Conservation (phyloP, 441 rosid species). For the Breynia disticha region DNA sequence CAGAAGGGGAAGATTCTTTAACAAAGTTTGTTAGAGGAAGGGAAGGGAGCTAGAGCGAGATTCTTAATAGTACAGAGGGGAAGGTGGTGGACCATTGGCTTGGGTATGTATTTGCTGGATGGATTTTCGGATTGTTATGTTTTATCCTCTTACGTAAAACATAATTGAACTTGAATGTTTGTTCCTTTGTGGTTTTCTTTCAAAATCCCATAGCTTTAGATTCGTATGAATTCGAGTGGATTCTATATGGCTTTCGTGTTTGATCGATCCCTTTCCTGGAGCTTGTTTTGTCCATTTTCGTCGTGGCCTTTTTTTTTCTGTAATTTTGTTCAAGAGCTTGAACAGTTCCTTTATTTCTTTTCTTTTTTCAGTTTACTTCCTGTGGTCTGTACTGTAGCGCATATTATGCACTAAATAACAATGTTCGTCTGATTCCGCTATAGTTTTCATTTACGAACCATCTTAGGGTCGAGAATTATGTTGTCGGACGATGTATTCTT, state of each 20-base stretch:
- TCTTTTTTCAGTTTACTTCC: too few relatives aligned
- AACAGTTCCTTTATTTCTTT: too few relatives aligned
- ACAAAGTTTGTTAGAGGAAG: slow-evolving; percentile 12
- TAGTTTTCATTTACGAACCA: too few relatives aligned
- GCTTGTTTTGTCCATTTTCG: neutral
- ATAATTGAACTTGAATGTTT: slow-evolving; percentile 11
- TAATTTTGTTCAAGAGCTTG: too few relatives aligned
- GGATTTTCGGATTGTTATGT: slow-evolving; percentile 6
- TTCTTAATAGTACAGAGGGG: slow-evolving; percentile 10
- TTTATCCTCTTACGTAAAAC: slow-evolving; percentile 12
- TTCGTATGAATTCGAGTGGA: neutral
- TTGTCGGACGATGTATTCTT: too few relatives aligned
- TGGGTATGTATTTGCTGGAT: slow-evolving; percentile 18
- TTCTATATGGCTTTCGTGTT: too few relatives aligned
- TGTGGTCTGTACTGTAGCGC: too few relatives aligned
- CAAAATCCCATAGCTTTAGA: slow-evolving; percentile 1
- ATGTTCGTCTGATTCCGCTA: too few relatives aligned
- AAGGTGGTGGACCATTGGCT: slow-evolving; percentile 20
- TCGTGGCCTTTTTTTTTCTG: too few relatives aligned
- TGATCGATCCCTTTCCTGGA: too few relatives aligned
- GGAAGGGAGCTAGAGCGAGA: slow-evolving; percentile 14
- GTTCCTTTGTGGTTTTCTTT: slow-evolving; percentile 1
- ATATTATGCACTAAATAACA: too few relatives aligned
- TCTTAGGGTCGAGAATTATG: too few relatives aligned
- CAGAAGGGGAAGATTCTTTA: slow-evolving; percentile 4